These are phyloP conservation scores for Didymella lethalis DNA, from an alignment of 2,329 filamentous ascomycete species.

Conservation along the genomic window DNA sequence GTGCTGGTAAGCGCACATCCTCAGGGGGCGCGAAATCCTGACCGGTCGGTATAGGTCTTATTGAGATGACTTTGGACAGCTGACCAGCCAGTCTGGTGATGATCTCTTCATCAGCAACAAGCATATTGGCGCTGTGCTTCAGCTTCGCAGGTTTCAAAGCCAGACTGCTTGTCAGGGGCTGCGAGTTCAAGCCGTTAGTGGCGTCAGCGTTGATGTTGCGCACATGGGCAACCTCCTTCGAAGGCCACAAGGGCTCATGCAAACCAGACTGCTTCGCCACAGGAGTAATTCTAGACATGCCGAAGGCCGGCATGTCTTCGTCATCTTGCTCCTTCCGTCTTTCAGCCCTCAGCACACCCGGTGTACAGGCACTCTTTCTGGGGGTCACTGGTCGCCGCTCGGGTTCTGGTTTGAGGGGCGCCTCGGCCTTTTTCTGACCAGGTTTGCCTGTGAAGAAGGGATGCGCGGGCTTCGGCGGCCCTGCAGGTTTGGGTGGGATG, in stretches of 20 bases:
- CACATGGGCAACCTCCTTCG: conserved; percentile 62
- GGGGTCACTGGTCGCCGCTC: conserved; percentile 28
- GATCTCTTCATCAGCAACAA: conserved; percentile 39
- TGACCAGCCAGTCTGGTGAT: conserved; percentile 33
- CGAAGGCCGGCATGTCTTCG: conserved; percentile 30
- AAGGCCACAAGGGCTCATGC: conserved; percentile 75
- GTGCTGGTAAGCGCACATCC: conserved; percentile 45
- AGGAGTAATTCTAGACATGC: conserved; percentile 31
- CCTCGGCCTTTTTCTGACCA: conserved; percentile 32
- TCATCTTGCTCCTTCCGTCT: conserved; percentile 33
- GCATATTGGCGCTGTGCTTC: conserved; percentile 46
- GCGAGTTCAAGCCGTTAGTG: neutral
- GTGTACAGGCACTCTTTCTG: conserved; percentile 54
- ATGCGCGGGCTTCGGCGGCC: conserved; percentile 62
- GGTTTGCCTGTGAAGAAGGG: conserved; percentile 73
- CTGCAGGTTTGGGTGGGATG: conserved; percentile 40
- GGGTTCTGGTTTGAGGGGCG: conserved; percentile 22
- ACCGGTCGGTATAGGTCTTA: neutral
- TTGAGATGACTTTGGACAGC: conserved; percentile 21
- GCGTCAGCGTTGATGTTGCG: conserved; percentile 33
- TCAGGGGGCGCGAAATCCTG: conserved; percentile 29
- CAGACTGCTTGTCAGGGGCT: neutral
- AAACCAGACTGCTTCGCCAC: conserved; percentile 70
- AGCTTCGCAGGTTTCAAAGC: conserved; percentile 46
- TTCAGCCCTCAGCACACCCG: conserved; percentile 56